Conservation (phyloP, 805 yeast species). For the Candida ficus region DNA sequence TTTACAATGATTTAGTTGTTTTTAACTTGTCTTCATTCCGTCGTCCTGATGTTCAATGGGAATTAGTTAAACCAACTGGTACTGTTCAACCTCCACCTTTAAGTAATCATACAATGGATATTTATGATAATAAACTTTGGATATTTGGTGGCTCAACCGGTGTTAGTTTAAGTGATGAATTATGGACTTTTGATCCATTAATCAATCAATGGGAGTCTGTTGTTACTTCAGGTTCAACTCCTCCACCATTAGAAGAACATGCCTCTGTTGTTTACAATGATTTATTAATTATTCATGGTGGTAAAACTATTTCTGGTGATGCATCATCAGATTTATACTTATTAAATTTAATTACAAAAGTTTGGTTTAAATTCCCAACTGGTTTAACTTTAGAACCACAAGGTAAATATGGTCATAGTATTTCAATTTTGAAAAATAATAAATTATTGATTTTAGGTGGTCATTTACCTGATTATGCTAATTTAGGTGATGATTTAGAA, state of each 20-base stretch:
- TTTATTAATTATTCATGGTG: constrained; percentile 82
- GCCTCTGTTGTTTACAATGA: constrained; percentile 77
- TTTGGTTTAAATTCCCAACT: constrained; percentile 63
- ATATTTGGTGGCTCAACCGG: constrained; percentile 91
- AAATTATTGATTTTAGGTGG: constrained; percentile 89
- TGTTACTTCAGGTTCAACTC: constrained; percentile 60
- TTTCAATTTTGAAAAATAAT: constrained; percentile 63
- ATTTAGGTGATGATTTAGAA: constrained; percentile 43
- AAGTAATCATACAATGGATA: constrained; percentile 85
- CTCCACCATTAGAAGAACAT: constrained; percentile 90
- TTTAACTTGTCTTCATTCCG: constrained; percentile 86
- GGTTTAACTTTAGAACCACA: constrained; percentile 55
- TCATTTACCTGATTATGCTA: constrained; percentile 66
- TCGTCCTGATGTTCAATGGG: constrained; percentile 83
- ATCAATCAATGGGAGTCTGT: constrained; percentile 66
- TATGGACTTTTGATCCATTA: constrained; percentile 76
- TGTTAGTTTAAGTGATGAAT: constrained; percentile 61
- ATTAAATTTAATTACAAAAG: constrained; percentile 65
- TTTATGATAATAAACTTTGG: constrained; percentile 73
- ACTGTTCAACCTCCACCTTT: constrained; percentile 69
- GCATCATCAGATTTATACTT: constrained; percentile 64
- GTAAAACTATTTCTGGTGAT: constrained; percentile 70
- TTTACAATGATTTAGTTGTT: constrained; percentile 76
- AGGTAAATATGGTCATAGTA: constrained; percentile 86
- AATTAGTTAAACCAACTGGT: constrained; percentile 51